These are phyloP conservation scores for Trifolium fragiferum DNA, from an alignment of 306 rosid species.

Conservation along the genomic window DNA sequence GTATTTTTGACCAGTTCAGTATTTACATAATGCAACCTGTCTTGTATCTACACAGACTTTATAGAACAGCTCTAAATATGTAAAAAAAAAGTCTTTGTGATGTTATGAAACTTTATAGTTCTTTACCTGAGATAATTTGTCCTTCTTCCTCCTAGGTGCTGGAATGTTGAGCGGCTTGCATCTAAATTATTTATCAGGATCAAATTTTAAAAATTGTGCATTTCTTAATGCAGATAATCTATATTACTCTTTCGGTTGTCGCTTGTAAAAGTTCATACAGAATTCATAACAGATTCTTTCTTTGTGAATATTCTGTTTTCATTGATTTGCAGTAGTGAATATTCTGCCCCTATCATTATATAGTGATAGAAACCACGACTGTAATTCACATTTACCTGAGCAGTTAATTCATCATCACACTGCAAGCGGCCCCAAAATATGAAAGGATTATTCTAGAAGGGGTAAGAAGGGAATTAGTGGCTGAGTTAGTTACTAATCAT, in stretches of 20 bases:
- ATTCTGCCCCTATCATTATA: too few species aligned
- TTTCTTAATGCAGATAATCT: conserved; percentile 17
- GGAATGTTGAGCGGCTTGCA: conserved; percentile 34
- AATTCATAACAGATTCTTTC: too few species aligned
- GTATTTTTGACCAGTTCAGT: conserved; percentile 14
- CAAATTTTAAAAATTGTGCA: conserved; percentile 11
- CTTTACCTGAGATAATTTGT: conserved; percentile 16
- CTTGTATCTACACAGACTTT: not conserved
- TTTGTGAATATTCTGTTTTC: too few species aligned
- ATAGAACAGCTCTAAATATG: conserved; percentile 1
- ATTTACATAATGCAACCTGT: conserved; percentile 22
- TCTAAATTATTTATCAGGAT: conserved; percentile 24
- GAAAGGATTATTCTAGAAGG: too few species aligned
- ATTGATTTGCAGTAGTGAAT: too few species aligned
- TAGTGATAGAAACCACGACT: too few species aligned
- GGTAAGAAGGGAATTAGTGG: too few species aligned
- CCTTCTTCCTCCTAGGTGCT: conserved; percentile 10
- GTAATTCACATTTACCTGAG: too few species aligned
- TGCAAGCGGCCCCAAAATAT: too few species aligned
- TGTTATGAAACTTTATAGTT: conserved; percentile 14
- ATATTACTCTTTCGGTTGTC: not conserved
- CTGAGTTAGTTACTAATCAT: too few species aligned
- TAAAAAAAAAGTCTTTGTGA: conserved; percentile 14
- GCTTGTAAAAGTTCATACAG: not conserved
- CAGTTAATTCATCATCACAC: too few species aligned